A percentile compares a stretch with the other conserved stretches of the same genome.
Conservation (phyloP, 768 basidiomycete genomes). For the Rhodotorula sphaerocarpa region DNA sequence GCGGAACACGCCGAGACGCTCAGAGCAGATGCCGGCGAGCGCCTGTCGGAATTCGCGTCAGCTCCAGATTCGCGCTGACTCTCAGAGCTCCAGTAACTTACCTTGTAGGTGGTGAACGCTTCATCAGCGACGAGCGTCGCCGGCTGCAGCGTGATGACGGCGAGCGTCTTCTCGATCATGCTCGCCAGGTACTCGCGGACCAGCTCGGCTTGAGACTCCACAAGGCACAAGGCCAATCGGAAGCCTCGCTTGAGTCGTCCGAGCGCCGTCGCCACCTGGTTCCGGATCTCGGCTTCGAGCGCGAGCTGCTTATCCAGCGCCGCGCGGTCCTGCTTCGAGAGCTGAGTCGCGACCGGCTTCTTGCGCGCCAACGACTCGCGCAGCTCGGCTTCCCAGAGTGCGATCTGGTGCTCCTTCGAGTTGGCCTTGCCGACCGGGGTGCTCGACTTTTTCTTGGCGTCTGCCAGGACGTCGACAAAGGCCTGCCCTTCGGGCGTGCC, state of each 20-base stretch:
- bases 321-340: conserved; percentile 78
- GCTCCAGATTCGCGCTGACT: not conserved
- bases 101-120: conserved; percentile 72
- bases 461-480: conserved; percentile 54
- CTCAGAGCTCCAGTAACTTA: conserved; percentile 46
- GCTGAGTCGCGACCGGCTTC: conserved; percentile 50
- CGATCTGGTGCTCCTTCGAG: conserved; percentile 70
- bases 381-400: conserved; percentile 93
- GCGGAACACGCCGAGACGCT: conserved; percentile 60
- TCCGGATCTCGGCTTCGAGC: conserved; percentile 65
- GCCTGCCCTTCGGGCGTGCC: conserved; percentile 69
- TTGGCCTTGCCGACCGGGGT: conserved; percentile 28
- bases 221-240: conserved; percentile 58
- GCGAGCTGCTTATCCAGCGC: conserved; percentile 74
- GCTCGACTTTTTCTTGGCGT: conserved; percentile 6
- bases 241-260: conserved; percentile 59
- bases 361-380: conserved; percentile 74
- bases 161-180: conserved; percentile 57
- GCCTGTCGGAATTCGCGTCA: conserved; percentile 46
- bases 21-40: conserved; percentile 63
- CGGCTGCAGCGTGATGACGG: conserved; percentile 54
- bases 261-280: conserved; percentile 54
- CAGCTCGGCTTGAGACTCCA: conserved; percentile 50
- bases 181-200: conserved; percentile 55
- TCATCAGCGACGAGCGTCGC: conserved; percentile 55